These are phyloP conservation scores for Monilinia vaccinii-corymbosi DNA, from an alignment of 2,329 filamentous ascomycete species.

Conservation along the genomic window DNA sequence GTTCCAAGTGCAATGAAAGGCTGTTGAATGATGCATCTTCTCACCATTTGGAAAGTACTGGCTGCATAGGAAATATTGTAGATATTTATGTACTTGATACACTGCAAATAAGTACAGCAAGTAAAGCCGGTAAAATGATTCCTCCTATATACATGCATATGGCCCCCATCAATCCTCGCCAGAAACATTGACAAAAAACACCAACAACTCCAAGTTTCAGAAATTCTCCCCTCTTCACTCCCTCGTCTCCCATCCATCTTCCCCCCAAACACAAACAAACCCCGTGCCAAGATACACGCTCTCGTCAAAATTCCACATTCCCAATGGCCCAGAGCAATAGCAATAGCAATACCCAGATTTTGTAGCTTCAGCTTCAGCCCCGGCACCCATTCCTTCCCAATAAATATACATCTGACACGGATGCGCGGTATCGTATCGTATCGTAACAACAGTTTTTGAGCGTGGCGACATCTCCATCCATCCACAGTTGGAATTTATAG, in stretches of 20 bases:
- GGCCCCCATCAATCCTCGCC: no score
- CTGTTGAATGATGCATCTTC: not conserved
- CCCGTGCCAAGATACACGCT: no score
- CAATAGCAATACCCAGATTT: not conserved
- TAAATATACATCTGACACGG: not conserved
- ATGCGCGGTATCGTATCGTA: not conserved
- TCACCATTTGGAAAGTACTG: no score
- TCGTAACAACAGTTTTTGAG: not conserved
- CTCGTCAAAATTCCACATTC: not conserved
- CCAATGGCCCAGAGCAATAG: not conserved
- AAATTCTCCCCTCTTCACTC: no score
- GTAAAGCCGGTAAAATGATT: no score
- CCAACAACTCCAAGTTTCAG: no score
- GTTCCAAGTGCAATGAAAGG: not conserved
- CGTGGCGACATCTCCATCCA: not conserved
- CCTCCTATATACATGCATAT: no score
- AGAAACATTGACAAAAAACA: no score
- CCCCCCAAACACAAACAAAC: not conserved
- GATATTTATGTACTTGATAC: no score
- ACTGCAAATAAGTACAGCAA: no score
- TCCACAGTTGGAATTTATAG: slow-evolving; percentile 2
- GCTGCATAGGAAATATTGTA: no score
- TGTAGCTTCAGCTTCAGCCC: not conserved
- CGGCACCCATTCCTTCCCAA: not conserved
- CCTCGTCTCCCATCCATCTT: no score